A percentile compares a stretch with the other conserved stretches of the same genome.
These are phyloP conservation scores for Microbotryum silenes-acaulis DNA, from an alignment of 1,284 basidiomycete species.

Conservation along the genomic window DNA sequence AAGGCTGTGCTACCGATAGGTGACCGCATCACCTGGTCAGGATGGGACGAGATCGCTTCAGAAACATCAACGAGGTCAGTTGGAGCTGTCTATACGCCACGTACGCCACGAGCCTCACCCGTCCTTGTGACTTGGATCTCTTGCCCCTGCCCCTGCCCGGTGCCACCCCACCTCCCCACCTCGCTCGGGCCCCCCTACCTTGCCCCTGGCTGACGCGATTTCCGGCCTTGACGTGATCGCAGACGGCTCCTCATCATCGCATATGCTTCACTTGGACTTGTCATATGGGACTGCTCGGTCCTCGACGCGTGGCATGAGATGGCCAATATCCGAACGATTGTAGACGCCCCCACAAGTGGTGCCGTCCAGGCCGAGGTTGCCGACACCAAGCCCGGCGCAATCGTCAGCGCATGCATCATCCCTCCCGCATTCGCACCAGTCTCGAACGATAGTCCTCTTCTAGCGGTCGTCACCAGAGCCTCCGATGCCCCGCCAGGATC, in stretches of 20 bases:
- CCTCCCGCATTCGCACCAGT: neutral
- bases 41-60: constrained; percentile 6
- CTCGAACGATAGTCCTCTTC: neutral
- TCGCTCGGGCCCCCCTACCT: neutral
- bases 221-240: neutral
- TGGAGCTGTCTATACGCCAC: neutral
- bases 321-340: constrained; percentile 16
- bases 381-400: neutral
- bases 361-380: neutral
- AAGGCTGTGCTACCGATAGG: neutral
- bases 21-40: constrained; percentile 4
- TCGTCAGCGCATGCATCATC: constrained; percentile 10
- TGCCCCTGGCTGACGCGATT: neutral
- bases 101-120: too few species aligned
- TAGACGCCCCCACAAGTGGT: neutral
- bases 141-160: neutral
- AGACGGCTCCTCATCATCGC: constrained; percentile 23
- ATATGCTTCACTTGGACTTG: constrained; percentile 9
- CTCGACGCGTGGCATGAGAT: constrained; percentile 27
- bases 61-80: neutral
- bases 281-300: constrained; percentile 23
- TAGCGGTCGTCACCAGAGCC: constrained; percentile 12
- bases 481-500: neutral
- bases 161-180: too few species aligned
- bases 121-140: neutral